A percentile compares a stretch with the other conserved stretches of the same genome.
phyloP scores from a whole-genome alignment of 1,139 yeast genomes.

The Geotrichum klebahnii region DNA sequence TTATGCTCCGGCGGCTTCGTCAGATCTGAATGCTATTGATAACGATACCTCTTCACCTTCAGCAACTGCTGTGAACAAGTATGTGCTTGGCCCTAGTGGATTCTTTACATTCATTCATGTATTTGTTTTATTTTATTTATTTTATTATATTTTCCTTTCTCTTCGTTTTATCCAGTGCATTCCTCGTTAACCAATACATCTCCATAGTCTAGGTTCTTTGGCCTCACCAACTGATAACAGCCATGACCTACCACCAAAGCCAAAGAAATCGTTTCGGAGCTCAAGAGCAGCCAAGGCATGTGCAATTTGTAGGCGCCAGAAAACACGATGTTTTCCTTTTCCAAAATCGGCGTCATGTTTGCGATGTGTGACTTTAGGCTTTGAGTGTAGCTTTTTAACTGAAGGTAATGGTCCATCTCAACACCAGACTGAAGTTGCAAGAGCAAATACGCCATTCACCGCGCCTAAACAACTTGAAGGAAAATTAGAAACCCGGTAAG shows the following conservation, averaged over 20 bases:
- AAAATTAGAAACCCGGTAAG: slow-evolving; percentile 15
- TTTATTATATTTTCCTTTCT: background rate
- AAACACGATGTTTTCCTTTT: slow-evolving; percentile 58
- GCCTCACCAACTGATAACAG: background rate
- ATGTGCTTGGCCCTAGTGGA: too few relatives aligned
- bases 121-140: too few relatives aligned
- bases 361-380: slow-evolving; percentile 51
- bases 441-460: too few relatives aligned
- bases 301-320: slow-evolving; percentile 55
- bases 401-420: background rate
- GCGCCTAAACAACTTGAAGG: slow-evolving; percentile 2
- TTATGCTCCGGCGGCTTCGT: slow-evolving; percentile 14
- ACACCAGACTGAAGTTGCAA: too few relatives aligned
- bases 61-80: background rate
- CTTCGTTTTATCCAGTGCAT: background rate
- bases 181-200: background rate
- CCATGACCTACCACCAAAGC: slow-evolving; percentile 4
- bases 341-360: slow-evolving; percentile 49
- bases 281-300: slow-evolving; percentile 50
- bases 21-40: background rate
- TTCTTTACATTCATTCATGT: too few relatives aligned
- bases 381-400: slow-evolving; percentile 48
- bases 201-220: too few relatives aligned
- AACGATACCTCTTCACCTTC: background rate
- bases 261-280: slow-evolving; percentile 17